Evolutionary conservation across 148 eudicot genomes (phyloP), one percentile per base, ranked within the genome.

Genomic region (Oxyria digyna): DNA sequence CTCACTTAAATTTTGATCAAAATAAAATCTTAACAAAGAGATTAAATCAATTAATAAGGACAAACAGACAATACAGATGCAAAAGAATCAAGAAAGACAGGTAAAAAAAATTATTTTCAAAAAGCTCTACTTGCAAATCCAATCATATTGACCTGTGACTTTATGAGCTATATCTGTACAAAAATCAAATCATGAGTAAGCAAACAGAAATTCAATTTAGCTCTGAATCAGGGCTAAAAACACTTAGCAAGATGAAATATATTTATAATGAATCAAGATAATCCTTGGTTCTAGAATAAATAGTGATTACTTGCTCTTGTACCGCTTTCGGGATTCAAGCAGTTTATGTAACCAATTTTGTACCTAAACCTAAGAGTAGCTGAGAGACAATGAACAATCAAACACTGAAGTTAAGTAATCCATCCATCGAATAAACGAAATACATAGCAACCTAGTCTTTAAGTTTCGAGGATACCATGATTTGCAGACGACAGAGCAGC

Each of bases 401-500:
- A 62, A 1, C 48, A 17, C 35, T 20, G 68, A 38, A 35, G n/a
- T n/a, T n/a, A n/a, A n/a, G n/a, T n/a, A 37, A n/a, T 65, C 21
- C 8, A 20, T 1, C 14, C 37, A 38, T 10, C 38, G 6, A 66
- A 66, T 20, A 0, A 14, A 13, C 14, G 23, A 66, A 41, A 66
- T 37, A 66, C 10, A 66, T 6, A 1, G 23, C 6, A 54, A 54
- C 4, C 31, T 1, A 54, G 31, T 31, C 45, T 21, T 2, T 4
- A 10, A 10, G 31, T 11, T 5, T 37, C 11, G 49, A 49, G 29
- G 24, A 18, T 80, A 91, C 97, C 97, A 91, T 48, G 85, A 87
- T 77, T 82, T 83, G 80, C 85, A 87, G 75, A 91, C 96, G 66
- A 79, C 78, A 68, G 92, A 83, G 84, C 85, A 89, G 64, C 85